Evolutionary conservation across 768 basidiomycete genomes (phyloP).

Genomic region (Leucocoprinus birnbaumii): DNA sequence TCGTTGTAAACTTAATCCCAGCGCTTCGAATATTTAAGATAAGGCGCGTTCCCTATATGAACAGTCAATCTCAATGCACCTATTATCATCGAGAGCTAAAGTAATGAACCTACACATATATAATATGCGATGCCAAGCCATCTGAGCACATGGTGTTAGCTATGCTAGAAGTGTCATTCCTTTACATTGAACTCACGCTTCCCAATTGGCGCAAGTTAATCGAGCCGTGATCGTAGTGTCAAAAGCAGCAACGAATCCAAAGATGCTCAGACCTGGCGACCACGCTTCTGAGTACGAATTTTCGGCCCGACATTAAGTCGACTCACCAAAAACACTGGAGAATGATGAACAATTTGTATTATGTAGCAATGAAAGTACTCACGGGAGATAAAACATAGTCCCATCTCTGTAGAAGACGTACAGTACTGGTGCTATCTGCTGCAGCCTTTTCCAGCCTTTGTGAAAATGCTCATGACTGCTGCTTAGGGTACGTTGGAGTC

Average conservation of each 20-base stretch:
- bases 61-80: no score
- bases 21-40: conserved; percentile 12
- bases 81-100: no score
- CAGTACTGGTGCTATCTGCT: not conserved
- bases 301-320: no score
- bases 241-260: not conserved
- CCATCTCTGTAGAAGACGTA: conserved; percentile 11
- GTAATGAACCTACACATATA: not conserved
- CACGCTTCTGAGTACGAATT: no score
- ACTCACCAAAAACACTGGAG: conserved; percentile 4
- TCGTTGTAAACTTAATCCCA: not conserved
- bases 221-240: not conserved
- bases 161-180: no score
- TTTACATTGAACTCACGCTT: conserved; percentile 4
- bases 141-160: not conserved
- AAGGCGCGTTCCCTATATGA: conserved; percentile 6
- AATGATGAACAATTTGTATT: not conserved
- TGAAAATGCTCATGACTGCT: not conserved
- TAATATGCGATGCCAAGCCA: conserved; percentile 9
- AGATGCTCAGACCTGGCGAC: conserved; percentile 3
- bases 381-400: conserved; percentile 8
- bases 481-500: not conserved
- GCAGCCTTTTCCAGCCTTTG: not conserved
- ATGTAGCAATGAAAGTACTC: not conserved
- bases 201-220: conserved; percentile 8